Evolutionary conservation across 2,329 filamentous ascomycete genomes (phyloP).

Genomic region (Fusarium coicis): DNA sequence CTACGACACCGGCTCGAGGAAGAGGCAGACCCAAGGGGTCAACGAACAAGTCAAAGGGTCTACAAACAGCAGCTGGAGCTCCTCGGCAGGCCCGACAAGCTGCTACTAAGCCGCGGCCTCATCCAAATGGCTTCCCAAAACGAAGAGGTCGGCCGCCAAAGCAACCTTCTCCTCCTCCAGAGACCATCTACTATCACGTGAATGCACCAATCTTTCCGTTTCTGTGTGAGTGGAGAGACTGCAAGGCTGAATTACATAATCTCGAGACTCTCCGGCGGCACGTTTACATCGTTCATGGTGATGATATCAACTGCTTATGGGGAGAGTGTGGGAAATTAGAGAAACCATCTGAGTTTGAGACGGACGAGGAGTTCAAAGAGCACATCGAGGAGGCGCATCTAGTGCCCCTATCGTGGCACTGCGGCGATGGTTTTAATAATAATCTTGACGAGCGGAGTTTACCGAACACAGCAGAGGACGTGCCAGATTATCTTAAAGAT

Average conservation of each 20-base stretch:
- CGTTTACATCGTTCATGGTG: constrained; percentile 60
- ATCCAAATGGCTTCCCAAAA: constrained; percentile 46
- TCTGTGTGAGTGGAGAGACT: constrained; percentile 69
- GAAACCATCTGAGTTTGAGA: constrained; percentile 49
- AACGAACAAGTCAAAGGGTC: constrained; percentile 45
- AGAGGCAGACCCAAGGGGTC: constrained; percentile 62
- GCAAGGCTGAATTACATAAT: constrained; percentile 71
- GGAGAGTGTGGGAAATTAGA: constrained; percentile 43
- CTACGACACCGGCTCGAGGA: constrained; percentile 4
- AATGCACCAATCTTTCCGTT: constrained; percentile 62
- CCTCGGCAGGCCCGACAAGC: constrained; percentile 41
- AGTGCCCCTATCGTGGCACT: constrained; percentile 64
- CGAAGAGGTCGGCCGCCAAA: constrained; percentile 57
- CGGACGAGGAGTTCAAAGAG: constrained; percentile 52
- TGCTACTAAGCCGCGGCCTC: constrained; percentile 43
- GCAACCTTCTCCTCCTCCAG: constrained; percentile 51
- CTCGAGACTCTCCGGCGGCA: constrained; percentile 68
- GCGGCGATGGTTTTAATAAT: constrained; percentile 68
- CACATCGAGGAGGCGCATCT: constrained; percentile 68
- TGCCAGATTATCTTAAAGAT: constrained; percentile 65
- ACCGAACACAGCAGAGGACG: constrained; percentile 39
- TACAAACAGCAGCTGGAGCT: constrained; percentile 37
- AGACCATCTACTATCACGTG: constrained; percentile 55
- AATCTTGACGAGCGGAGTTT: constrained; percentile 22
- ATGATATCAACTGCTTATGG: constrained; percentile 47